Percentiles rank a stretch among this genome's conserved stretches.
phyloP scores from a whole-genome alignment of 2,329 filamentous ascomycete species.

The Pochonia chlamydosporia region DNA sequence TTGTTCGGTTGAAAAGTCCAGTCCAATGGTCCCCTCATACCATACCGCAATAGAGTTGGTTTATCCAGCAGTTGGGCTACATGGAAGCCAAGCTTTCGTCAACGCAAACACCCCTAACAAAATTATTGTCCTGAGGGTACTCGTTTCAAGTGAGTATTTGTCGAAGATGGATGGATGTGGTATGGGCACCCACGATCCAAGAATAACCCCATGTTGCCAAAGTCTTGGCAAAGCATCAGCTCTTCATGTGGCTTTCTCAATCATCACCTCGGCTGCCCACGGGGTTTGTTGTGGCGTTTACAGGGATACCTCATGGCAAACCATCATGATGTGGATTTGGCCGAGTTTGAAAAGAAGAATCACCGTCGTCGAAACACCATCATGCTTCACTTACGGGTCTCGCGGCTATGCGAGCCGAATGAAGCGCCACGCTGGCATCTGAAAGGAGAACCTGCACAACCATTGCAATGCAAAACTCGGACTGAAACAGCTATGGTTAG shows the following conservation, averaged over 20 bases:
- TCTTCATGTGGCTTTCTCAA: not conserved
- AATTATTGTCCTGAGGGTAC: no score
- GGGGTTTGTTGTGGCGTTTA: conserved; percentile 7
- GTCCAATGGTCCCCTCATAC: no score
- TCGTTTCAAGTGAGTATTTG: no score
- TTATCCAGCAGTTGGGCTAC: no score
- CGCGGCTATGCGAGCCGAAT: not conserved
- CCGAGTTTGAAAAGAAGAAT: not conserved
- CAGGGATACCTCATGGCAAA: conserved; percentile 3
- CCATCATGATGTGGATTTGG: conserved; percentile 1
- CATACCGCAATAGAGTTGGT: no score
- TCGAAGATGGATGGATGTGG: no score
- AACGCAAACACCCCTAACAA: no score
- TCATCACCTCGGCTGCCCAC: conserved; percentile 9
- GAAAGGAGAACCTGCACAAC: not conserved
- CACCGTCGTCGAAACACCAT: not conserved
- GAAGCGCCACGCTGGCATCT: not conserved
- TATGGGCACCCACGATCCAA: not conserved
- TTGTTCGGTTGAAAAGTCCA: no score
- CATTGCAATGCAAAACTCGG: no score
- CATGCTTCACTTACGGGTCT: not conserved
- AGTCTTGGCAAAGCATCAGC: not conserved
- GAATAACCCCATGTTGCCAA: not conserved
- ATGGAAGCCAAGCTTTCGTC: no score
- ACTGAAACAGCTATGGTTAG: no score